Evolutionary conservation across 768 basidiomycete species (phyloP), one percentile per base, ranked within the genome.

Genomic region (Coprinopsis marcescibilis): DNA sequence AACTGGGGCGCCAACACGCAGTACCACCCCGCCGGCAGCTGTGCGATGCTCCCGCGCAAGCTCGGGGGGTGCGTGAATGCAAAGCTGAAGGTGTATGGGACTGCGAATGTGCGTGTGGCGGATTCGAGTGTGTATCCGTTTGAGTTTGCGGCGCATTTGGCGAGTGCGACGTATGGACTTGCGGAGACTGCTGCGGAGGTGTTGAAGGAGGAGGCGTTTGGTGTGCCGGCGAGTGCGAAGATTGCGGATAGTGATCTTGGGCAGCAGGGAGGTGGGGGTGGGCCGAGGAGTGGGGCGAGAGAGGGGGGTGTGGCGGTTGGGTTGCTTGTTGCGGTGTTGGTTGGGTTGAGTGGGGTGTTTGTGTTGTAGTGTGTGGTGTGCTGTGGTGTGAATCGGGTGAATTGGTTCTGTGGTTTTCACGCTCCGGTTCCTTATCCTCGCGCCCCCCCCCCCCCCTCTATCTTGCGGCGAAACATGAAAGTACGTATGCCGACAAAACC

Each of bases 1-100:
- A 56, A 60, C 15, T 50, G 58, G 4, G 57, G 49, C 15, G 68
- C 73, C 23, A 62, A 68, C 2, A 78, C 77, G 12, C 77, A 84
- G 64, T 81, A 64, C 62, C 83, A 85, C 57, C 82, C 81, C 15
- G 55, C 55, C 20, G 58, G 53, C 12, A 63, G 56, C 47, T 61
- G 60, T 43, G 54, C 62, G n/a, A 67, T 67, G 64, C 45, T 65
- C 20, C 63, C 61, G 0, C 50, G 49, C 29, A 49, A 49, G 13
- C 55, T 55, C 37, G 65, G 65, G 1, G 63, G 64, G n/a, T 63
- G 63, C 1, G 63, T 67, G 8, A 57, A 63, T 52, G 49, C 55
- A 0, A 57, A 56, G 37, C 46, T 64, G 37, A 55, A 52, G 41
- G 65, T 65, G 14, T 61, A 67, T 45, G 62, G 62, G 19, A 24